Conservation (phyloP, 306 rosid genomes). For the Argentina anserina region DNA sequence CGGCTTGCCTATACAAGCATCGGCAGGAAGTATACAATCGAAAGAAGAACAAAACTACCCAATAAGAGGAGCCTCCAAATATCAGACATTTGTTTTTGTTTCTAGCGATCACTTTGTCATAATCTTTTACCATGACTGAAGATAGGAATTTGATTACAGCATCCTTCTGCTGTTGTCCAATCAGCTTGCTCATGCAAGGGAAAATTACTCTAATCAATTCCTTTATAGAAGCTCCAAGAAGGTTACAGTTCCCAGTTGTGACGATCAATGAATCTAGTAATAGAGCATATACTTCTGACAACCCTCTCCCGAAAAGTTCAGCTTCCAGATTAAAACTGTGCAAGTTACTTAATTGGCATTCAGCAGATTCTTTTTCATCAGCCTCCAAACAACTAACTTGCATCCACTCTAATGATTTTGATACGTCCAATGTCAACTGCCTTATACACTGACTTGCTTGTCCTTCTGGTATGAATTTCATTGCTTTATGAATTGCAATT, state of each 20-base stretch:
- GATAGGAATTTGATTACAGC: slow-evolving; percentile 48
- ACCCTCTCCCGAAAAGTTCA: slow-evolving; percentile 73
- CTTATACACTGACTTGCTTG: slow-evolving; percentile 64
- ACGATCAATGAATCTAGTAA: slow-evolving; percentile 62
- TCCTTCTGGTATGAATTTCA: slow-evolving; percentile 81
- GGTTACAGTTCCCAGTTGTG: slow-evolving; percentile 67
- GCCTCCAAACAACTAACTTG: slow-evolving; percentile 32
- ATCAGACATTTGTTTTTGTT: slow-evolving; percentile 39
- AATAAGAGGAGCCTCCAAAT: slow-evolving; percentile 53
- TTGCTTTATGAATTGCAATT: slow-evolving; percentile 46
- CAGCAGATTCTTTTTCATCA: slow-evolving; percentile 29
- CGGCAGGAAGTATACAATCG: slow-evolving; percentile 66
- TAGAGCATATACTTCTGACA: slow-evolving; percentile 68
- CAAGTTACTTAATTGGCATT: slow-evolving; percentile 5
- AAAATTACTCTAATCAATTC: slow-evolving; percentile 45
- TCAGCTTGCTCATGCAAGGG: slow-evolving; percentile 68
- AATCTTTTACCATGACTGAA: slow-evolving; percentile 41
- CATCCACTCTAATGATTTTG: slow-evolving; percentile 71
- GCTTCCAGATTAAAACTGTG: slow-evolving; percentile 37
- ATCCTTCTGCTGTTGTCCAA: slow-evolving; percentile 53
- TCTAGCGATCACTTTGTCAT: slow-evolving; percentile 30
- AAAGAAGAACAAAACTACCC: slow-evolving; percentile 75
- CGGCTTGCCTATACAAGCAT: slow-evolving; percentile 64
- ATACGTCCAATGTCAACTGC: slow-evolving; percentile 54
- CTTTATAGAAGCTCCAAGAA: slow-evolving; percentile 54